phyloP scores from a whole-genome alignment of 352 stramenopile species.

The Phytophthora ramorum region DNA sequence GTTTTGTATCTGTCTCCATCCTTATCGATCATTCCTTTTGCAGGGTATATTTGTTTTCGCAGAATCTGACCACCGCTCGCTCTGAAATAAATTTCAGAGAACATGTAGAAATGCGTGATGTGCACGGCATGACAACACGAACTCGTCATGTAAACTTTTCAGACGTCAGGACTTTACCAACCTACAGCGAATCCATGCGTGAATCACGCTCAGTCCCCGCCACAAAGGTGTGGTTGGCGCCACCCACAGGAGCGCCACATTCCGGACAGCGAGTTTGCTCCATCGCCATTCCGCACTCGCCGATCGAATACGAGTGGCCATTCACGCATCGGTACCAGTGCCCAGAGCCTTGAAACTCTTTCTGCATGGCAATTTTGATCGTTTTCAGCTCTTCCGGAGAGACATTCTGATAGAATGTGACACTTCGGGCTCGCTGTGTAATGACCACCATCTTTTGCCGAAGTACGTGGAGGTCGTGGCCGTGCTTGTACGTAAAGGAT shows the following conservation, averaged over 20 bases:
- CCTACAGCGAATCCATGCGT: slow-evolving; percentile 28
- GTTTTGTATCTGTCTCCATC: too few relatives aligned
- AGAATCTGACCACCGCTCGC: too few relatives aligned
- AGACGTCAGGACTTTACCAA: background rate
- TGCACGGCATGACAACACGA: too few relatives aligned
- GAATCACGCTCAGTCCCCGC: slow-evolving; percentile 17
- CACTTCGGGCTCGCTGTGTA: slow-evolving; percentile 15
- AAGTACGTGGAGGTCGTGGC: slow-evolving; percentile 9
- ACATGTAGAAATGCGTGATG: too few relatives aligned
- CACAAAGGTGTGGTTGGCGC: slow-evolving; percentile 43
- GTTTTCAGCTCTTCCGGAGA: slow-evolving; percentile 34
- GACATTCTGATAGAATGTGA: slow-evolving; percentile 44
- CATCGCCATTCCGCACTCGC: slow-evolving; percentile 85
- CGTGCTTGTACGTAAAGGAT: slow-evolving; percentile 23
- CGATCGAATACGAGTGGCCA: slow-evolving; percentile 87
- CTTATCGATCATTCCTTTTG: too few relatives aligned
- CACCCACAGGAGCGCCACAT: slow-evolving; percentile 71
- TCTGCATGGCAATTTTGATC: slow-evolving; percentile 45
- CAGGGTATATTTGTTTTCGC: too few relatives aligned
- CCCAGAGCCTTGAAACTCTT: slow-evolving; percentile 36
- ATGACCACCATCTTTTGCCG: slow-evolving; percentile 4
- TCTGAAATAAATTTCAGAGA: too few relatives aligned
- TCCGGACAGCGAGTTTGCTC: slow-evolving; percentile 65
- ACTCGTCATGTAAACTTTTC: too few relatives aligned
- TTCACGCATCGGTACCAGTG: slow-evolving; percentile 85